Base-by-base conservation (phyloP, 1,284 basidiomycete genomes). In the Cystobasidium sp. region DNA sequence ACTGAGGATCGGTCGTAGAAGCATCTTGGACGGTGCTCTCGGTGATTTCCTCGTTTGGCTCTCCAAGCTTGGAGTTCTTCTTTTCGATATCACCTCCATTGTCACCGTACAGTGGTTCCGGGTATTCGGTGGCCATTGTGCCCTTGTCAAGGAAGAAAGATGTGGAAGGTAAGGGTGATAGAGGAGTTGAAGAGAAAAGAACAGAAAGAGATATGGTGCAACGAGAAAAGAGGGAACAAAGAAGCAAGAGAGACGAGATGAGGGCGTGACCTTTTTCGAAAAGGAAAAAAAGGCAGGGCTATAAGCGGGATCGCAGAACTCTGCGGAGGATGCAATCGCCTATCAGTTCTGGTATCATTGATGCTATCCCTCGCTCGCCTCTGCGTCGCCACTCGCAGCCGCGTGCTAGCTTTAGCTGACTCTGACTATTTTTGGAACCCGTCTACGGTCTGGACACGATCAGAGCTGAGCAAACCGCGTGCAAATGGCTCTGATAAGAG, bases 1-100 rank as follows among this genome's bases (percentile, higher is more conserved):
- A 72, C 69, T 72, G 69, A 12, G 69, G 59, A 56, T 72, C 69
- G 10, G 51, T 43, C 18, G 73, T 73, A 14, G 63, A 41, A 24
- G 70, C 61, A 46, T 64, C 63, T 20, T 52, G 56, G 20, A 51
- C 67, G 31, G 56, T 47, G 55, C 31, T 47, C 31, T 69, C 67
- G 16, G 67, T 56, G 62, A 73, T 68, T n/a, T 63, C 66, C 39
- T 39, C 66, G 14, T 8, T 20, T 39, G 58, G 37, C 14, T 51
- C 55, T 9, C 44, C 66, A n/a, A 69, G 63, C 58, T 74, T 68
- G 41, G 64, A 62, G 24, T 9, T 12, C 41, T 59, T 63, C 64
- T 67, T 67, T n/a, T 68, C 66, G 56, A 67, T 37, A 22, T 61
- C 61, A 37, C 44, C 71, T 37, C 47, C 64, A 20, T 20, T 43